phyloP scores from a whole-genome alignment of 345 rosid genomes.

The Corymbia maculata region DNA sequence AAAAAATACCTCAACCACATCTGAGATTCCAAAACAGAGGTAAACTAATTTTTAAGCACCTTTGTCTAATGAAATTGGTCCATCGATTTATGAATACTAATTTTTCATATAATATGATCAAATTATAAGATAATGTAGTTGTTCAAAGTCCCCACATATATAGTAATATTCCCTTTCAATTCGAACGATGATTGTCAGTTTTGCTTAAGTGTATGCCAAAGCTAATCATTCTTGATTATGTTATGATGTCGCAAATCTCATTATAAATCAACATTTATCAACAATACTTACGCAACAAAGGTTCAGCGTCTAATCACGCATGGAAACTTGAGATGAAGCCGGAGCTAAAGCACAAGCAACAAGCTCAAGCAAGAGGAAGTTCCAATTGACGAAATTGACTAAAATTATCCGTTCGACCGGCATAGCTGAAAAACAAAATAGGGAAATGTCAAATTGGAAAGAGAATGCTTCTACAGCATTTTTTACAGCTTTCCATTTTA shows the following conservation, averaged over 20 bases:
- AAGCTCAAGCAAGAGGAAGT: background rate
- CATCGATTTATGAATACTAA: background rate
- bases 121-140: background rate
- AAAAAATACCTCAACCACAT: background rate
- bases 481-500: background rate
- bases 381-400: background rate
- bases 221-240: background rate
- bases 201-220: background rate
- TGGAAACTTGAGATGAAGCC: background rate
- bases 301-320: background rate
- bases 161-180: background rate
- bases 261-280: background rate
- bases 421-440: background rate
- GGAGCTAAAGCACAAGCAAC: background rate
- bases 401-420: background rate
- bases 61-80: background rate
- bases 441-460: background rate
- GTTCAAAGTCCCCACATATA: background rate
- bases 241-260: background rate
- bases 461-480: background rate
- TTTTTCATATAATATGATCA: background rate
- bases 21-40: background rate
- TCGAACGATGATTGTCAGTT: background rate
- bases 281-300: background rate
- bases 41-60: background rate